phyloP scores from a whole-genome alignment of 2,329 filamentous ascomycete genomes.

The Fusarium anguioides region DNA sequence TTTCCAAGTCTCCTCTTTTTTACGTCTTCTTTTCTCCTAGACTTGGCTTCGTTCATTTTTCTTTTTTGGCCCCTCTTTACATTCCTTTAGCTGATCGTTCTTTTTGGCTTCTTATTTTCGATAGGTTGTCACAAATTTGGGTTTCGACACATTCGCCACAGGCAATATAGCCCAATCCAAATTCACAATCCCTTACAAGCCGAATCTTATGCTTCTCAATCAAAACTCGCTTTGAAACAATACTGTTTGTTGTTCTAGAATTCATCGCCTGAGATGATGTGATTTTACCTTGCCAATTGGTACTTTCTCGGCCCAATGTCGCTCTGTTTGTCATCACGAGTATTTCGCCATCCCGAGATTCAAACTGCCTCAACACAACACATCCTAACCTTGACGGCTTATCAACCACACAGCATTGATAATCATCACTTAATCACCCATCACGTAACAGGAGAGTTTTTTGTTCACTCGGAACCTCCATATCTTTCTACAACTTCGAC shows the following conservation, averaged over 20 bases:
- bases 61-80: constrained; percentile 19
- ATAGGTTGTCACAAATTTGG: not conserved
- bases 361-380: constrained; percentile 30
- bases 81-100: constrained; percentile 12
- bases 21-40: constrained; percentile 23
- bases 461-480: constrained; percentile 15
- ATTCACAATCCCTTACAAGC: not conserved
- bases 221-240: not conserved
- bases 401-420: constrained; percentile 11
- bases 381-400: constrained; percentile 10
- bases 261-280: constrained; percentile 30
- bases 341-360: constrained; percentile 36
- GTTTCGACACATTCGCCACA: not conserved
- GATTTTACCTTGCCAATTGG: constrained; percentile 16
- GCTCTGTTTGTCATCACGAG: constrained; percentile 19
- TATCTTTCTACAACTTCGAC: not conserved
- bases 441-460: constrained; percentile 1
- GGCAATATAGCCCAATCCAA: not conserved
- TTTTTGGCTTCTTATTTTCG: constrained; percentile 14
- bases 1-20: constrained; percentile 32
- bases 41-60: not conserved
- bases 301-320: not conserved
- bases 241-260: constrained; percentile 1
- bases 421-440: constrained; percentile 3
- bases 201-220: not conserved